phyloP scores from a whole-genome alignment of 2,329 filamentous ascomycete species.

The Rhytidhysteron rufulum region DNA sequence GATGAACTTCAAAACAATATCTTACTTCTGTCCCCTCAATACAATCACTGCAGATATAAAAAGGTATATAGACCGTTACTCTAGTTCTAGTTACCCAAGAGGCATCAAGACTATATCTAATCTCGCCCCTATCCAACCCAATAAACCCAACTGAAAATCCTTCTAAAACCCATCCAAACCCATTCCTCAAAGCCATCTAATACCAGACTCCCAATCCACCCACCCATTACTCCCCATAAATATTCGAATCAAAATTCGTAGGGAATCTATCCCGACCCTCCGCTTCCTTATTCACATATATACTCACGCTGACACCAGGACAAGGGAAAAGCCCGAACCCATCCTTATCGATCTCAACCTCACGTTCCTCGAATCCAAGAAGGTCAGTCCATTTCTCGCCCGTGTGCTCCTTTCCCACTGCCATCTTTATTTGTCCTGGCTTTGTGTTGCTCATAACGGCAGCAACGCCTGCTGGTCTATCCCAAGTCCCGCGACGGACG shows the following conservation, averaged over 20 bases:
- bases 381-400: slow-evolving; percentile 65
- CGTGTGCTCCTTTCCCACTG: slow-evolving; percentile 54
- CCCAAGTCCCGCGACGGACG: slow-evolving; percentile 51
- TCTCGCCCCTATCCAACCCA: too few species aligned
- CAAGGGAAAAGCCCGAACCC: slow-evolving; percentile 57
- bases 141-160: too few species aligned
- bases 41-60: too few species aligned
- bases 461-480: slow-evolving; percentile 44
- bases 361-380: slow-evolving; percentile 50
- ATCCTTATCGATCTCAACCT: slow-evolving; percentile 56
- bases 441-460: slow-evolving; percentile 50
- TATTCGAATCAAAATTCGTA: slow-evolving; percentile 30
- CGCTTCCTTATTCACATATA: slow-evolving; percentile 59
- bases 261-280: slow-evolving; percentile 41
- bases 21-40: too few species aligned
- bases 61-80: too few species aligned
- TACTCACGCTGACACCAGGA: slow-evolving; percentile 49
- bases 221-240: slow-evolving; percentile 20
- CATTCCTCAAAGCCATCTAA: background rate
- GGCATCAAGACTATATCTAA: too few species aligned
- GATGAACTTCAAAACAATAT: too few species aligned
- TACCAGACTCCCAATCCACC: background rate
- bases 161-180: background rate
- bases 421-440: slow-evolving; percentile 54
- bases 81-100: too few species aligned